Conservation (phyloP, 2,329 filamentous ascomycete genomes). For the Fusarium sp. region DNA sequence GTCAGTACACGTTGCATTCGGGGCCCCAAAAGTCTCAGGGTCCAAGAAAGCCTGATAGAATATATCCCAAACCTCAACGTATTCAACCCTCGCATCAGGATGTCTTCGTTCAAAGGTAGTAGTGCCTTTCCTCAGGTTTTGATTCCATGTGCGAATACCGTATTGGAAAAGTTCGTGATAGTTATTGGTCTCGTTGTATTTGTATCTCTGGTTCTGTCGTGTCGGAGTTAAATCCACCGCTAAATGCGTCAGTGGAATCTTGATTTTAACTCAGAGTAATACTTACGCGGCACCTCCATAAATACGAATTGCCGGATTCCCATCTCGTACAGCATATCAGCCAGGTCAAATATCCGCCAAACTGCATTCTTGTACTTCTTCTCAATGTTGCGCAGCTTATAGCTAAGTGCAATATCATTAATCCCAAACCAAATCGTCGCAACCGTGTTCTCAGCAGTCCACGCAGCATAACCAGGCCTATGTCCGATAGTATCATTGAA, state of each 20-base stretch:
- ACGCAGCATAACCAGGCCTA: neutral
- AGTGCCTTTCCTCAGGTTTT: neutral
- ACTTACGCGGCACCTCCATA: constrained; percentile 1
- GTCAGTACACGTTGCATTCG: neutral
- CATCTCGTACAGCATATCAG: neutral
- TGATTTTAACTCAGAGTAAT: too few species aligned
- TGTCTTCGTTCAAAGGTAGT: neutral
- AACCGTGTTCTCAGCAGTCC: neutral
- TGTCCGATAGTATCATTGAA: neutral
- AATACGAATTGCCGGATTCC: constrained; percentile 6
- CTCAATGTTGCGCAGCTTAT: neutral
- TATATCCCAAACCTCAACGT: constrained; percentile 8
- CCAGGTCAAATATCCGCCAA: neutral
- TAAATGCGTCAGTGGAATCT: neutral
- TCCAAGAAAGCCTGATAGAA: constrained; percentile 6
- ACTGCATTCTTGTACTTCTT: neutral
- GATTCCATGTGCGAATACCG: neutral
- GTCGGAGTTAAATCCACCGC: neutral
- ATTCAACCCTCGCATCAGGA: neutral
- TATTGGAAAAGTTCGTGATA: neutral
- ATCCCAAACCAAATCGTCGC: constrained; percentile 8
- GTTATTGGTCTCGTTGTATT: neutral
- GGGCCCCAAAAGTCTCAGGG: neutral
- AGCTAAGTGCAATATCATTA: neutral
- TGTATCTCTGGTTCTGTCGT: neutral